Conservation (phyloP, 176 grass and related monocot genomes). For the Eragrostis curvula region DNA sequence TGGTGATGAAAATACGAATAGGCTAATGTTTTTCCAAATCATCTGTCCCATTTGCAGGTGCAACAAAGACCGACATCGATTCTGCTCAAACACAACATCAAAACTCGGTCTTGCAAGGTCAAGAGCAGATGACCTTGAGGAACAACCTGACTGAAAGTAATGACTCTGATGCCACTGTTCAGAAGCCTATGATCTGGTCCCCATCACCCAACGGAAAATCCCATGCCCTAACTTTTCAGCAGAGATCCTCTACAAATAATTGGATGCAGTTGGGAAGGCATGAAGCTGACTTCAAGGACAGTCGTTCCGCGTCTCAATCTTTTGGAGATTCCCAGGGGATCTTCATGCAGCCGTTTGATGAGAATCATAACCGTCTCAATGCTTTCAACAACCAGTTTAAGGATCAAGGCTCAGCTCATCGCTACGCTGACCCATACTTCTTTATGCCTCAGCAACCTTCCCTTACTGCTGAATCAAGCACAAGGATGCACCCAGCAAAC, state of each 20-base stretch:
- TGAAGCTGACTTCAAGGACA: slow-evolving; percentile 62
- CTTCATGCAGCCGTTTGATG: slow-evolving; percentile 61
- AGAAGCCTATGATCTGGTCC: slow-evolving; percentile 75
- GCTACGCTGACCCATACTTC: slow-evolving; percentile 54
- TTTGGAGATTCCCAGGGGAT: slow-evolving; percentile 50
- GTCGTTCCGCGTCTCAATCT: slow-evolving; percentile 32
- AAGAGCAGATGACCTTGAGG: slow-evolving; percentile 70
- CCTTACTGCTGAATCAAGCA: slow-evolving; percentile 54
- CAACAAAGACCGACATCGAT: slow-evolving; percentile 45
- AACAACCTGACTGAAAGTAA: slow-evolving; percentile 57
- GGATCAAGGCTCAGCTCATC: slow-evolving; percentile 49
- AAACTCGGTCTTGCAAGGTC: slow-evolving; percentile 74
- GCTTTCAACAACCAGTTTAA: slow-evolving; percentile 56
- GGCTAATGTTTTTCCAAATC: slow-evolving; percentile 13
- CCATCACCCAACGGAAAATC: slow-evolving; percentile 52
- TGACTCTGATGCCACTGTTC: slow-evolving; percentile 63
- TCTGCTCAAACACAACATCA: slow-evolving; percentile 60
- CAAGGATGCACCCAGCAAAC: slow-evolving; percentile 32
- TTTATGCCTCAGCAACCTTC: slow-evolving; percentile 47
- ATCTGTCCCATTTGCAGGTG: slow-evolving; percentile 39
- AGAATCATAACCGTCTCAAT: slow-evolving; percentile 42
- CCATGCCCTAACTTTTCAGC: slow-evolving; percentile 44
- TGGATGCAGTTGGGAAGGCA: slow-evolving; percentile 65
- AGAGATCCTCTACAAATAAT: slow-evolving; percentile 48
- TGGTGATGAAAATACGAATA: neutral